These are phyloP conservation scores for Phytophthora colocasiae DNA, from an alignment of 352 stramenopile genomes.

Conservation along the genomic window DNA sequence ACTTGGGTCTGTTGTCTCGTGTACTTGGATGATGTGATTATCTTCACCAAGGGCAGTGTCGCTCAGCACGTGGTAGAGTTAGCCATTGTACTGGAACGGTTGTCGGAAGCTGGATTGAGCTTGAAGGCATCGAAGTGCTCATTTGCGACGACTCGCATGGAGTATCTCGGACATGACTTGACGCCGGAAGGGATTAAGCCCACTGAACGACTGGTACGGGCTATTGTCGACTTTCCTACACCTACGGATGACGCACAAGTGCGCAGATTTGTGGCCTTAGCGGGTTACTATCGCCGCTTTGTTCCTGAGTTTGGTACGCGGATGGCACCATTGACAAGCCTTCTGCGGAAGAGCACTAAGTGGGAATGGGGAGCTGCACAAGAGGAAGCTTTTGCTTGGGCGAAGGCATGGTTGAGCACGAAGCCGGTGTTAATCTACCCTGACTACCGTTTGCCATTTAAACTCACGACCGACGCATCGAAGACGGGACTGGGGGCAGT, in stretches of 20 bases:
- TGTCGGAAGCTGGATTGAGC: constrained; percentile 7
- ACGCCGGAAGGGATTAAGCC: constrained; percentile 12
- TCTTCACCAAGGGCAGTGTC: constrained; percentile 26
- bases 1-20: constrained; percentile 31
- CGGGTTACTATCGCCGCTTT: constrained; percentile 35
- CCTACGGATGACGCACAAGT: constrained; percentile 16
- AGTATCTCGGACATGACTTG: constrained; percentile 38
- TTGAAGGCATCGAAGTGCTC: constrained; percentile 31
- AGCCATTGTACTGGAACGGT: constrained; percentile 10
- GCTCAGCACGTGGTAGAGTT: constrained; percentile 26
- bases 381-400: constrained; percentile 22
- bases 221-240: constrained; percentile 8
- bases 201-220: neutral
- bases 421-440: constrained; percentile 22
- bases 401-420: constrained; percentile 15
- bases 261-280: constrained; percentile 32
- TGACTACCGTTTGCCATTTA: constrained; percentile 27
- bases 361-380: constrained; percentile 33
- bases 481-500: constrained; percentile 21
- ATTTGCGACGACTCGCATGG: constrained; percentile 18
- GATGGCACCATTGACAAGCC: constrained; percentile 20
- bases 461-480: constrained; percentile 27
- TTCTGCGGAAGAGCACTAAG: constrained; percentile 23
- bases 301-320: constrained; percentile 20
- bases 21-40: constrained; percentile 35